Evolutionary conservation across 352 stramenopile species (phyloP).

Genomic region (Phytophthora quininea): DNA sequence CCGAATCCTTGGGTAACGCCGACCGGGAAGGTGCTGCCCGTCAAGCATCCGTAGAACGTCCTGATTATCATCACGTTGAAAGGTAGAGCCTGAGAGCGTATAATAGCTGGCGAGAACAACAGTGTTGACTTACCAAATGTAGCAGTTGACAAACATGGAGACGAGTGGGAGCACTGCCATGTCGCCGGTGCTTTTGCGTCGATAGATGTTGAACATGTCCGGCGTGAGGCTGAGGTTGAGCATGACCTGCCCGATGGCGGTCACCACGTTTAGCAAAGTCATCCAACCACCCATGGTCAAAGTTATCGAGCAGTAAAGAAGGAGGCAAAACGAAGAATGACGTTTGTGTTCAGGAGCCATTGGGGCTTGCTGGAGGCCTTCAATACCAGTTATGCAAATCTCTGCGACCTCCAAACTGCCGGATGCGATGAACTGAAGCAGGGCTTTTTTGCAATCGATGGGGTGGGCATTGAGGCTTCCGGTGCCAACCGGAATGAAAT

Average conservation of each 20-base stretch:
- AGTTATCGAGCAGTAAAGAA: neutral
- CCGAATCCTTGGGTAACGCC: conserved; percentile 13
- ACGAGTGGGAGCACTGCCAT: conserved; percentile 36
- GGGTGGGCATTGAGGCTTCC: too few species aligned
- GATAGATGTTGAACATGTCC: conserved; percentile 24
- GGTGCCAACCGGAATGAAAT: too few species aligned
- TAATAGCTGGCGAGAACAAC: neutral
- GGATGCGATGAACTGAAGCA: too few species aligned
- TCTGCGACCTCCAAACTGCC: too few species aligned
- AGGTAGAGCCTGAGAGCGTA: neutral
- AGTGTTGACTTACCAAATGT: conserved; percentile 27
- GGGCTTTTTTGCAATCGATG: too few species aligned
- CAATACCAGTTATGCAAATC: too few species aligned
- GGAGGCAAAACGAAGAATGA: neutral
- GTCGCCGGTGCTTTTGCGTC: conserved; percentile 20
- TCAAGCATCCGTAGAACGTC: conserved; percentile 26
- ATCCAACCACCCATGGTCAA: conserved; percentile 13
- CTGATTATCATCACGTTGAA: conserved; percentile 4
- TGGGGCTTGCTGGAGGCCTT: too few species aligned
- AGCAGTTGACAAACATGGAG: conserved; percentile 32
- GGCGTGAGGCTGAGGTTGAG: conserved; percentile 27
- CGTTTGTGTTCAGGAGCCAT: too few species aligned
- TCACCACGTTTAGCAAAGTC: conserved; percentile 9
- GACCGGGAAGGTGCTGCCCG: conserved; percentile 26
- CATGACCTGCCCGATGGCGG: conserved; percentile 20